Percentiles rank a stretch among this genome's conserved stretches.
phyloP scores from a whole-genome alignment of 192 early-diverging fungal genomes.

The Linnemannia schmuckeri region DNA sequence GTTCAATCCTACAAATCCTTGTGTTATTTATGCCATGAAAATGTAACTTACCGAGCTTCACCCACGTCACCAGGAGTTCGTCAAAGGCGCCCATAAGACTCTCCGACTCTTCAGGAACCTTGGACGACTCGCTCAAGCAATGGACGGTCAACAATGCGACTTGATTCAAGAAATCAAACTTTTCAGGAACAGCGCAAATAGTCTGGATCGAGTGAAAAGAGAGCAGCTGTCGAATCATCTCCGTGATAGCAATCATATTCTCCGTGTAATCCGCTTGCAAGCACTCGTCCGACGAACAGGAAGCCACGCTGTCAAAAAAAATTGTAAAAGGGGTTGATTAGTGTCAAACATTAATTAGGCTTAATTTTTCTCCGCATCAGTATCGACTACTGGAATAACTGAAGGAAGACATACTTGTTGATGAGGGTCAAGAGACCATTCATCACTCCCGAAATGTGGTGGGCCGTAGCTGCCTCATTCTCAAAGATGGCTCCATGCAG shows the following conservation, averaged over 20 bases:
- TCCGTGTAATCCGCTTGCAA: slow-evolving; percentile 50
- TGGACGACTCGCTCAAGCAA: slow-evolving; percentile 66
- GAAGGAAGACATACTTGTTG: slow-evolving; percentile 59
- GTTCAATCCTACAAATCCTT: no score
- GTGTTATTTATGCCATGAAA: not conserved
- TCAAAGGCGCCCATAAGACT: slow-evolving; percentile 73
- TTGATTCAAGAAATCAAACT: slow-evolving; percentile 70
- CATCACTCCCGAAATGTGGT: slow-evolving; percentile 69
- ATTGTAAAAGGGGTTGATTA: not conserved
- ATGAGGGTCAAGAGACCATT: slow-evolving; percentile 65
- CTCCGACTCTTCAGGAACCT: slow-evolving; percentile 59
- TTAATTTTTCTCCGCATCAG: not conserved
- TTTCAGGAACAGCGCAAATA: slow-evolving; percentile 65
- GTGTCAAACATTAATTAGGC: not conserved
- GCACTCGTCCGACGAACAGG: slow-evolving; percentile 54
- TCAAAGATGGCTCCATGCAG: slow-evolving; percentile 70
- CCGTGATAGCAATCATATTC: slow-evolving; percentile 55
- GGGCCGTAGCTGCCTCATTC: slow-evolving; percentile 54
- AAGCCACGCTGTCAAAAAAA: slow-evolving; percentile 24
- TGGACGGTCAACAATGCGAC: slow-evolving; percentile 67
- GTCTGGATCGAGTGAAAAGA: slow-evolving; percentile 63
- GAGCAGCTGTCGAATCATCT: slow-evolving; percentile 69
- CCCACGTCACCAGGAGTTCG: slow-evolving; percentile 73
- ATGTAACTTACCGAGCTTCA: slow-evolving; percentile 62
- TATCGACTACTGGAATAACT: not conserved